phyloP scores from a whole-genome alignment of 2,329 filamentous ascomycete species.

The Epichloe brachyelytri region DNA sequence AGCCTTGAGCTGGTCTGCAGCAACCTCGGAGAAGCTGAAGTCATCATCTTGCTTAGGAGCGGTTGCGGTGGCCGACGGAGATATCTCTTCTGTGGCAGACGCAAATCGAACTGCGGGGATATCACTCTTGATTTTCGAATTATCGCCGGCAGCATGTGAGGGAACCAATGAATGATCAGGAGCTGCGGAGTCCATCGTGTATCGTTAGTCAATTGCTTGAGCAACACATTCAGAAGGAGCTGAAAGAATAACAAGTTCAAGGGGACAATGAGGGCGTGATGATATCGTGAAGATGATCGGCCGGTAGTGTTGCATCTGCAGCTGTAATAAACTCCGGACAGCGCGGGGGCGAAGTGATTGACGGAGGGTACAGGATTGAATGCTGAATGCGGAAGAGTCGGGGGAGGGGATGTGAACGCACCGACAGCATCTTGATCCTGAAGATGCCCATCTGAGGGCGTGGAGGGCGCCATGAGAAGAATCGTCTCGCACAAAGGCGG shows the following conservation, averaged over 20 bases:
- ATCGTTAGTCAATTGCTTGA: neutral
- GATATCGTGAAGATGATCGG: neutral
- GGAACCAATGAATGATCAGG: neutral
- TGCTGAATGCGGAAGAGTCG: constrained; percentile 5
- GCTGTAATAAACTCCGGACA: neutral
- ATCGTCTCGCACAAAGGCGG: neutral
- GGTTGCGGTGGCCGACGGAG: constrained; percentile 30
- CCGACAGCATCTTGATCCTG: constrained; percentile 7
- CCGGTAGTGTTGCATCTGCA: constrained; percentile 1
- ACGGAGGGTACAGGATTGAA: neutral
- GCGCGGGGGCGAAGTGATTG: neutral
- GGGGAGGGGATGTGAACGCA: constrained; percentile 5
- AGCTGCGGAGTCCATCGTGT: neutral
- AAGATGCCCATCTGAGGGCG: constrained; percentile 5
- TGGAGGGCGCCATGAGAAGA: constrained; percentile 7
- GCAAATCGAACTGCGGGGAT: constrained; percentile 56
- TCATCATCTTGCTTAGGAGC: constrained; percentile 14
- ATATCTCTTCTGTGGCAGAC: constrained; percentile 56
- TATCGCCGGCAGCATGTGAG: constrained; percentile 4
- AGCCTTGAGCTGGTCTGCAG: constrained; percentile 53
- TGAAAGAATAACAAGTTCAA: neutral
- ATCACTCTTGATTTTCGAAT: constrained; percentile 12
- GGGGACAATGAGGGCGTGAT: neutral
- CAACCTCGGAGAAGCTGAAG: constrained; percentile 27
- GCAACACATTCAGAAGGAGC: neutral